Conservation (phyloP, 2,329 filamentous ascomycete genomes). For the Phialophora chinensis region DNA sequence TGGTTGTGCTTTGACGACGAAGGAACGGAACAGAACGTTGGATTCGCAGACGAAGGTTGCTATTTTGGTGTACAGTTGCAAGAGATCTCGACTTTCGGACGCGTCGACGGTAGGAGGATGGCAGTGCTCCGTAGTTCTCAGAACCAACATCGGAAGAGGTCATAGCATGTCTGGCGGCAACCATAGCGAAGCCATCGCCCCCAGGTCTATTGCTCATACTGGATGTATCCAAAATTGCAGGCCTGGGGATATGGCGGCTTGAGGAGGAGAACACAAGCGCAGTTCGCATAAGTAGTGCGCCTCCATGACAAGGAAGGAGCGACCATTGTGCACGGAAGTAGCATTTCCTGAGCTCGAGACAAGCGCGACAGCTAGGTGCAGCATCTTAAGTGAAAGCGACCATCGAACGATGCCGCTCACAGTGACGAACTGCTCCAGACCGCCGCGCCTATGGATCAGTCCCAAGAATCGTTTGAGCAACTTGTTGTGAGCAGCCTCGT, state of each 20-base stretch:
- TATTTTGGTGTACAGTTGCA: conserved; percentile 16
- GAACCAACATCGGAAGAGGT: conserved; percentile 30
- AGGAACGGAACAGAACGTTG: conserved; percentile 53
- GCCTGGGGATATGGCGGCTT: conserved; percentile 18
- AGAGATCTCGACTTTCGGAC: conserved; percentile 54
- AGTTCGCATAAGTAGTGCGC: neutral
- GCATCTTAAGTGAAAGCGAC: neutral
- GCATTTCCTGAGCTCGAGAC: neutral
- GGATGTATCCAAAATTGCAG: conserved; percentile 29
- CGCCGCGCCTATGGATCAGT: neutral
- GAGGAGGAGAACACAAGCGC: neutral
- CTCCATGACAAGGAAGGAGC: conserved; percentile 7
- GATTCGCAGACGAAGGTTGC: conserved; percentile 39
- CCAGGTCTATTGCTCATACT: conserved; percentile 24
- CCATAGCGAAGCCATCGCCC: conserved; percentile 21
- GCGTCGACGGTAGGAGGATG: conserved; percentile 53
- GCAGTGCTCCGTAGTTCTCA: conserved; percentile 46
- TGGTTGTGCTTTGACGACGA: conserved; percentile 40
- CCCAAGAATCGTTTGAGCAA: neutral
- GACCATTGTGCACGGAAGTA: neutral
- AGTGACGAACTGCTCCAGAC: neutral
- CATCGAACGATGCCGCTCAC: neutral
- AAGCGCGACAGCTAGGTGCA: neutral
- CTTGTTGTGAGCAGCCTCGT: neutral
- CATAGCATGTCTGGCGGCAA: conserved; percentile 20